Percentiles rank a stretch among this genome's conserved stretches.
phyloP scores from a whole-genome alignment of 805 yeast genomes.

The Torulaspora franciscae region DNA sequence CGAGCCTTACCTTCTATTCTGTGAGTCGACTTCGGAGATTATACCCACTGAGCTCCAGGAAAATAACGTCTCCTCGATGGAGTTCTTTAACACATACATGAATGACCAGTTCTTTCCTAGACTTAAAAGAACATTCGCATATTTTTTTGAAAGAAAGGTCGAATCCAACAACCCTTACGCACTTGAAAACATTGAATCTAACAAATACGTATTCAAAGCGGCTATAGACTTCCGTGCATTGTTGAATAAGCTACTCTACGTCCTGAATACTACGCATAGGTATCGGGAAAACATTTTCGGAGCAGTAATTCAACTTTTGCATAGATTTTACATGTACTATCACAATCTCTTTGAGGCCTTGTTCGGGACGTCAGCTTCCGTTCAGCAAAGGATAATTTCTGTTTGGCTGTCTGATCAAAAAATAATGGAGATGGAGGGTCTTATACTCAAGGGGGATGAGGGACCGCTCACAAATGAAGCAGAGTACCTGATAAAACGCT shows the following conservation, averaged over 20 bases:
- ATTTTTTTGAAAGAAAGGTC: constrained; percentile 47
- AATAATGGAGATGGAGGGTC: constrained; percentile 32
- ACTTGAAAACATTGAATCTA: constrained; percentile 33
- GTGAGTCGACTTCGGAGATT: constrained; percentile 50
- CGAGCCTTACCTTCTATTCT: constrained; percentile 66
- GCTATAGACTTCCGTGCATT: constrained; percentile 29
- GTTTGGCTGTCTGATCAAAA: constrained; percentile 38
- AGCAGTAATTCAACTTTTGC: constrained; percentile 36
- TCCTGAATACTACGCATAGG: constrained; percentile 35
- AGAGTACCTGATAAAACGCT: constrained; percentile 29
- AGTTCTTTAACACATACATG: constrained; percentile 64
- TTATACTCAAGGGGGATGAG: constrained; percentile 27
- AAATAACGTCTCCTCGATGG: constrained; percentile 32
- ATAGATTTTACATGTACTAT: constrained; percentile 37
- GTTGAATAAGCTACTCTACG: constrained; percentile 28
- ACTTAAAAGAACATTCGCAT: constrained; percentile 51
- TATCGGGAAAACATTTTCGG: constrained; percentile 53
- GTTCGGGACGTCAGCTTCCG: constrained; percentile 22
- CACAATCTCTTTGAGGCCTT: constrained; percentile 32
- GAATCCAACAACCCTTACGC: constrained; percentile 39
- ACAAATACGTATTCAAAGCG: constrained; percentile 31
- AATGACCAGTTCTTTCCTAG: constrained; percentile 56
- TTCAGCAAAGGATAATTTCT: constrained; percentile 25
- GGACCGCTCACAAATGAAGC: constrained; percentile 10
- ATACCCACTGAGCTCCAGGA: constrained; percentile 31